Evolutionary conservation across 257 asterid genomes (phyloP), one percentile per base, ranked within the genome.

Genomic region (Fraxinus americana): DNA sequence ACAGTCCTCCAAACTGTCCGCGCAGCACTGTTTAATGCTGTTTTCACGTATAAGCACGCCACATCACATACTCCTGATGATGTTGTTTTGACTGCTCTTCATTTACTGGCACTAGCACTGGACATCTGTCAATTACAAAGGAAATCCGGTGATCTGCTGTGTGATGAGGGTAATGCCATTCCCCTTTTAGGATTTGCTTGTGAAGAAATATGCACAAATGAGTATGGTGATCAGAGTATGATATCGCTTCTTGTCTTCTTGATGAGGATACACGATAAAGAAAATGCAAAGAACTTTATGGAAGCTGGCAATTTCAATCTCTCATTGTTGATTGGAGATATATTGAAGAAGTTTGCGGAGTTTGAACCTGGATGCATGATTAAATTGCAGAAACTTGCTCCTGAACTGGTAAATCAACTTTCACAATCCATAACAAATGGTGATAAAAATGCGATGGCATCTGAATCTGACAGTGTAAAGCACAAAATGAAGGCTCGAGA

Each of bases 401-500:
- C 99, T 87, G 91, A 90, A 30, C 82, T 89, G 82, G 90, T 91
- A 76, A 85, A 85, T 85, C 96, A 88, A 67, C 86, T 89, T 78
- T 84, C 85, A 8, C 86, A 54, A 74, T 81, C 92, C 77, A 48
- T 78, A 52, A 72, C 84, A 25, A 82, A 70, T 48, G 78, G 80
- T 80, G 85, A 85, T 75, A 50, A 81, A 32, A 83, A 79, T 81
- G 83, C 69, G 72, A 41, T 48, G 70, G 88, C 75, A 67, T 79
- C 85, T 48, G 76, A 80, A 73, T 87, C 89, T 79, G 97, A 93
- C 72, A 78, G 86, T 76, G 97, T 90, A 78, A 92, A 81, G 81
- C 91, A 91, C 84, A 96, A 92, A 91, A 94, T 93, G 77, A 90
- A 89, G 87, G 88, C 99, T 83, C 96, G 96, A n/a, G 97, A 93